phyloP scores from a whole-genome alignment of 345 rosid genomes.

The Noccaea caerulescens region DNA sequence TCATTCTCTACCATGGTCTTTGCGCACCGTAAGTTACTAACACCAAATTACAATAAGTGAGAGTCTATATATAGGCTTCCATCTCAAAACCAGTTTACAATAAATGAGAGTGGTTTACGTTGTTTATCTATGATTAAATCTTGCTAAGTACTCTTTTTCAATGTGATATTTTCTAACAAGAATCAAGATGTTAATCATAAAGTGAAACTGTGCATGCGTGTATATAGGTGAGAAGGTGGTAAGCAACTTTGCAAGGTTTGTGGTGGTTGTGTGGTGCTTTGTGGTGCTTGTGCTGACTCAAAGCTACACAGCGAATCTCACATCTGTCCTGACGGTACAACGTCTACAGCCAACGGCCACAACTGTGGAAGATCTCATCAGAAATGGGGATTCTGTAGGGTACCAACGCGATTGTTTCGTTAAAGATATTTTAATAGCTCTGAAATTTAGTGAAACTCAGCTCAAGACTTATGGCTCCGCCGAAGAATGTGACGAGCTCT shows the following conservation, averaged over 20 bases:
- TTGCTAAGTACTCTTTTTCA: too few species aligned
- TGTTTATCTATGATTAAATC: not conserved
- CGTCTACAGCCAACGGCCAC: constrained; percentile 26
- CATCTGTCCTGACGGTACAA: constrained; percentile 48
- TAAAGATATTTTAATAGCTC: not conserved
- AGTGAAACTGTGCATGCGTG: constrained; percentile 1
- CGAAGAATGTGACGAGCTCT: constrained; percentile 23
- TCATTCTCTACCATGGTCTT: constrained; percentile 47
- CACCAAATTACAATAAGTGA: not conserved
- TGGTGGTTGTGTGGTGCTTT: constrained; percentile 47
- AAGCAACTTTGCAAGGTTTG: constrained; percentile 49
- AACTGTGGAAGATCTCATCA: constrained; percentile 22
- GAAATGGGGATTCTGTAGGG: constrained; percentile 30
- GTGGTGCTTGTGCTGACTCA: constrained; percentile 47
- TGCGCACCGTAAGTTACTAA: constrained; percentile 38
- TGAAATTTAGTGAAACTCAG: not conserved
- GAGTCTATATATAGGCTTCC: too few species aligned
- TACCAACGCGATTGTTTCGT: constrained; percentile 16
- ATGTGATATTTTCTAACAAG: not conserved
- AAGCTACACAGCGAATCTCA: constrained; percentile 52
- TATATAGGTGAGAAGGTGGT: constrained; percentile 43
- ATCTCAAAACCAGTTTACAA: too few species aligned
- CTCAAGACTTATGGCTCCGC: not conserved
- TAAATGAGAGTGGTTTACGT: not conserved
- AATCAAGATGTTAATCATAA: constrained; percentile 10